Percentiles rank a stretch among this genome's conserved stretches.
phyloP scores from a whole-genome alignment of 2,329 filamentous ascomycete species.

The Cladosporium oxysporum region DNA sequence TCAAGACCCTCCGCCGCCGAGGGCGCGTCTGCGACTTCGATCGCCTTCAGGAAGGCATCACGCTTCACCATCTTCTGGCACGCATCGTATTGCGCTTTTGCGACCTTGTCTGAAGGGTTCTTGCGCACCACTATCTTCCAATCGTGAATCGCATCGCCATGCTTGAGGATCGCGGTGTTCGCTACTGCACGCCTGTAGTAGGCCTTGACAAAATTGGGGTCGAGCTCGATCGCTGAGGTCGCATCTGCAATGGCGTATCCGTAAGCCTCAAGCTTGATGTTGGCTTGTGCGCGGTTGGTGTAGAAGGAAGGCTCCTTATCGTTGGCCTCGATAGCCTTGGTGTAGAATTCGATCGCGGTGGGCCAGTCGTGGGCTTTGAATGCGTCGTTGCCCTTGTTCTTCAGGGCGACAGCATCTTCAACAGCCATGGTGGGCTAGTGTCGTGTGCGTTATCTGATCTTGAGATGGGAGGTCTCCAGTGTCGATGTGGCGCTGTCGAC shows the following conservation, averaged over 20 bases:
- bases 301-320: conserved; percentile 85
- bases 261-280: conserved; percentile 94
- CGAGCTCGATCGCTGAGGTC: conserved; percentile 85
- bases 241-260: conserved; percentile 91
- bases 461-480: neutral
- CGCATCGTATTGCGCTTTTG: conserved; percentile 85
- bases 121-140: conserved; percentile 89
- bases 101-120: conserved; percentile 85
- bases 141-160: conserved; percentile 84
- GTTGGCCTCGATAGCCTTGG: conserved; percentile 82
- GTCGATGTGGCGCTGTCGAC: neutral
- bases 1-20: conserved; percentile 91
- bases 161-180: conserved; percentile 85
- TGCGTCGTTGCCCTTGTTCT: conserved; percentile 92
- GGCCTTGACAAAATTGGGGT: conserved; percentile 87
- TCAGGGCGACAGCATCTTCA: conserved; percentile 73
- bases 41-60: conserved; percentile 89
- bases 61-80: conserved; percentile 94
- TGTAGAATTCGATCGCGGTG: conserved; percentile 78
- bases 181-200: conserved; percentile 93
- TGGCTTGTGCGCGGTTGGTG: conserved; percentile 91
- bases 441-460: conserved; percentile 15
- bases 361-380: conserved; percentile 88
- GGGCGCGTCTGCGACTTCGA: conserved; percentile 88
- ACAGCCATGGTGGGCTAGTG: conserved; percentile 30